Evolutionary conservation across 2,329 filamentous ascomycete species (phyloP), one percentile per base, ranked within the genome.

Genomic region (Colletotrichum lini): DNA sequence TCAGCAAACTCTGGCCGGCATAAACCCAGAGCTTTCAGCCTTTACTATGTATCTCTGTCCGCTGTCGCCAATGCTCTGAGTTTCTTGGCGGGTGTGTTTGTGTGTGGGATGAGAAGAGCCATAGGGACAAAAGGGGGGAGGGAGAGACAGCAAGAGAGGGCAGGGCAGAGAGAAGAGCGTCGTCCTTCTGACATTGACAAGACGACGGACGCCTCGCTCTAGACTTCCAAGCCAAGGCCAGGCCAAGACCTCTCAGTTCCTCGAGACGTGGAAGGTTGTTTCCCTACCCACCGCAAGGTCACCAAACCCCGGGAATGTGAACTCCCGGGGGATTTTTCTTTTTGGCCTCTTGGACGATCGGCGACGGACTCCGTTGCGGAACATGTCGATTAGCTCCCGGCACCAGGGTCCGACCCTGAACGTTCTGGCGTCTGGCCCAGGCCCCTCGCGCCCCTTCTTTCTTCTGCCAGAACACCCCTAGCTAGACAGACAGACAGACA

Each of bases 21-120:
- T 72, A 42, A 69, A 72, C 69, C 69, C 53, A 64, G 65, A 72
- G 58, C 58, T 64, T 69, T 69, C 65, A 54, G 30, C 66, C 65
- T 72, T 53, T 54, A 69, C 26, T 26, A 26, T 26, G 26, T 26
- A 26, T 8, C 30, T 35, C 30, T 35, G 30, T 8, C 67, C 59
- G 54, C 45, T 40, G 62, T n/a, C 65, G 49, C 26, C 57, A 72
- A 69, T 72, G 69, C 58, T 58, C 52, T 30, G 21, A 47, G 45
- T 56, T 26, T 23, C 45, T 42, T 54, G 12, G 52, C n/a, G 18
- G n/a, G 15, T 15, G 23, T 64, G 30, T 53, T 1, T 30, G 30
- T 30, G 23, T 13, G 54, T 23, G 56, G 16, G 21, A 45, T 57
- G 56, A 26, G n/a, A 52, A 26, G 21, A 30, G 18, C 16, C 40